These are phyloP conservation scores for Marchantia paleacea DNA, from an alignment of 225 moss, liverwort and hornwort species.

Conservation along the genomic window DNA sequence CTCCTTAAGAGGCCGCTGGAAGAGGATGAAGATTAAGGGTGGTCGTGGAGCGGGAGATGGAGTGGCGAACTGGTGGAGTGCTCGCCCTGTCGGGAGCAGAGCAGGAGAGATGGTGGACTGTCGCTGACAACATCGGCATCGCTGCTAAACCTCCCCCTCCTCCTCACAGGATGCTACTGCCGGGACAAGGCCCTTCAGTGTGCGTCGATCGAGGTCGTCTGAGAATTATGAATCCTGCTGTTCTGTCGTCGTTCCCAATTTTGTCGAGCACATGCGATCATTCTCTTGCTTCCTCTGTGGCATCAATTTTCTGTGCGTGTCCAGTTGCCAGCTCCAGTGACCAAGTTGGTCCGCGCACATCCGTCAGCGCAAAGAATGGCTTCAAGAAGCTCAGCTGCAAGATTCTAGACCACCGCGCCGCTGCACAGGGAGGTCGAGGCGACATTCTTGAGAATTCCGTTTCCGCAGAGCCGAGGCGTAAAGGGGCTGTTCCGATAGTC, in stretches of 20 bases:
- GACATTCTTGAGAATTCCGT: background rate
- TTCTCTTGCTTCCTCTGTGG: background rate
- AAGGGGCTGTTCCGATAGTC: background rate
- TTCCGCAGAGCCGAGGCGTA: background rate
- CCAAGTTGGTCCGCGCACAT: background rate
- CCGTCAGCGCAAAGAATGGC: background rate
- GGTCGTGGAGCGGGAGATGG: background rate
- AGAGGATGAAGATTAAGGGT: background rate
- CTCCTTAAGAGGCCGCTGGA: background rate
- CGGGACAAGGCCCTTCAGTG: too few relatives aligned
- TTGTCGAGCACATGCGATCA: slow-evolving; percentile 11
- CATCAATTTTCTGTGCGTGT: background rate
- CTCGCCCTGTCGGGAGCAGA: slow-evolving; percentile 9
- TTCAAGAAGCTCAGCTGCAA: slow-evolving; percentile 14
- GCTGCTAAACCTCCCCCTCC: background rate
- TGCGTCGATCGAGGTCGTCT: slow-evolving; percentile 13
- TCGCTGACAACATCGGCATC: background rate
- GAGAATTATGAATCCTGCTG: slow-evolving; percentile 3
- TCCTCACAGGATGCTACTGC: background rate
- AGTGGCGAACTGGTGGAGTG: slow-evolving; percentile 18
- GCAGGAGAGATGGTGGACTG: slow-evolving; percentile 18
- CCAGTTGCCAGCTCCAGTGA: slow-evolving; percentile 2
- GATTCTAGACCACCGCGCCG: background rate
- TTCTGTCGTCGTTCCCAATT: background rate
- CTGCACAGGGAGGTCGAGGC: background rate